Evolutionary conservation across 306 rosid genomes (phyloP).

Genomic region (Casuarina equisetifolia): DNA sequence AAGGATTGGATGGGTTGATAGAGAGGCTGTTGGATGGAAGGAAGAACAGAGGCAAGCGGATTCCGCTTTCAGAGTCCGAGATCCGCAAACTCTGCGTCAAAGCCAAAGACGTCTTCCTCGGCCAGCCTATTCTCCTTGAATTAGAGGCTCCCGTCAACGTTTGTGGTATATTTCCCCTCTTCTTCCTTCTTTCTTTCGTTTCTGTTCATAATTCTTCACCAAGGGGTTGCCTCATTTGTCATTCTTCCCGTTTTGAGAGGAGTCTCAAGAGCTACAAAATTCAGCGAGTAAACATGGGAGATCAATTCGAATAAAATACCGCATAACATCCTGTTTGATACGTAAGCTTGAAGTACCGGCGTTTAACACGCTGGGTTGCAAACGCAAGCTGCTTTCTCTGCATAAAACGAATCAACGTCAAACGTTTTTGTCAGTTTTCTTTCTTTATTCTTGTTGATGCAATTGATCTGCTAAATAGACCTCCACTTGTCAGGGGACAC

Average conservation of each 20-base stretch:
- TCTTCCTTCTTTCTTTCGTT: neutral
- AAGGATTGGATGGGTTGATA: slow-evolving; percentile 79
- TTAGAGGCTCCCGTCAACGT: slow-evolving; percentile 90
- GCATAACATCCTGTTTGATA: neutral
- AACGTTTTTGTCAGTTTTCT: neutral
- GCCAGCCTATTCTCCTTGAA: slow-evolving; percentile 77
- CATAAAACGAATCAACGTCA: neutral
- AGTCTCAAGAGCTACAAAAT: neutral
- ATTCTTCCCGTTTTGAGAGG: neutral
- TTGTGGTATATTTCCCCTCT: slow-evolving; percentile 50
- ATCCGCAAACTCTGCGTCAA: slow-evolving; percentile 70
- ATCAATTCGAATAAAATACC: neutral
- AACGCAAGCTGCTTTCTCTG: neutral
- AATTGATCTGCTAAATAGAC: neutral
- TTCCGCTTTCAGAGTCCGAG: slow-evolving; percentile 70
- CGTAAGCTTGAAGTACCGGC: neutral
- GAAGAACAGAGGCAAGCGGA: slow-evolving; percentile 63
- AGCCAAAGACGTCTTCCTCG: slow-evolving; percentile 70
- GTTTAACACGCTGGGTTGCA: neutral
- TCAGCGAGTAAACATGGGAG: neutral
- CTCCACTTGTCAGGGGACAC: neutral
- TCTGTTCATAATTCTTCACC: too few relatives aligned
- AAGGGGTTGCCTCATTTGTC: too few relatives aligned
- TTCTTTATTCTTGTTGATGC: neutral
- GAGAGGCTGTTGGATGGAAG: slow-evolving; percentile 72